These are phyloP conservation scores for Rhizoclosmatium globosum DNA, from an alignment of 192 early-diverging fungal genomes.

Conservation along the genomic window DNA sequence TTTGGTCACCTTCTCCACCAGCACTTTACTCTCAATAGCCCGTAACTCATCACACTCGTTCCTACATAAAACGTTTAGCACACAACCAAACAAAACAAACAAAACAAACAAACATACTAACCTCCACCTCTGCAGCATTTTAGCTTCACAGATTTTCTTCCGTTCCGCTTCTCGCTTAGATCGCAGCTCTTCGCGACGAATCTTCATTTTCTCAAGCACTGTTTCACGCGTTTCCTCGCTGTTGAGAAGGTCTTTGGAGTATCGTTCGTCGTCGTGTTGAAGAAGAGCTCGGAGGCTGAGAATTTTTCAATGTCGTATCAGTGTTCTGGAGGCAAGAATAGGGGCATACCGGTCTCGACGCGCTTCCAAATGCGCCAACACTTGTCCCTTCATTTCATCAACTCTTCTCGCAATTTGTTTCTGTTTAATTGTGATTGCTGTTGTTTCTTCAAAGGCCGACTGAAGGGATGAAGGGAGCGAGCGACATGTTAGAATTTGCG, in stretches of 20 bases:
- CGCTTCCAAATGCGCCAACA: constrained; percentile 38
- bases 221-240: constrained; percentile 51
- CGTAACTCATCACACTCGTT: constrained; percentile 63
- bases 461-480: not conserved
- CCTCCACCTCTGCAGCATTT: constrained; percentile 59
- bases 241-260: constrained; percentile 38
- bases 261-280: constrained; percentile 44
- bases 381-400: constrained; percentile 40
- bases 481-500: not conserved
- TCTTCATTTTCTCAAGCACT: constrained; percentile 51
- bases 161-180: constrained; percentile 55
- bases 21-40: constrained; percentile 50
- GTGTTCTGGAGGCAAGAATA: not conserved
- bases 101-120: constrained; percentile 34
- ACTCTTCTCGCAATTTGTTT: constrained; percentile 45
- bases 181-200: constrained; percentile 50
- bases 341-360: constrained; percentile 46
- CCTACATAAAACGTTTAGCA: constrained; percentile 26
- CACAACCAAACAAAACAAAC: not conserved
- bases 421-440: constrained; percentile 45
- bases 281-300: constrained; percentile 46
- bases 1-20: constrained; percentile 47
- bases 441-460: constrained; percentile 55
- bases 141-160: constrained; percentile 56
- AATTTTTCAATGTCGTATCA: not conserved